Percentiles rank a stretch among this genome's conserved stretches.
Conservation (phyloP, 2,329 filamentous ascomycete genomes). For the Nigrospora oryzae region DNA sequence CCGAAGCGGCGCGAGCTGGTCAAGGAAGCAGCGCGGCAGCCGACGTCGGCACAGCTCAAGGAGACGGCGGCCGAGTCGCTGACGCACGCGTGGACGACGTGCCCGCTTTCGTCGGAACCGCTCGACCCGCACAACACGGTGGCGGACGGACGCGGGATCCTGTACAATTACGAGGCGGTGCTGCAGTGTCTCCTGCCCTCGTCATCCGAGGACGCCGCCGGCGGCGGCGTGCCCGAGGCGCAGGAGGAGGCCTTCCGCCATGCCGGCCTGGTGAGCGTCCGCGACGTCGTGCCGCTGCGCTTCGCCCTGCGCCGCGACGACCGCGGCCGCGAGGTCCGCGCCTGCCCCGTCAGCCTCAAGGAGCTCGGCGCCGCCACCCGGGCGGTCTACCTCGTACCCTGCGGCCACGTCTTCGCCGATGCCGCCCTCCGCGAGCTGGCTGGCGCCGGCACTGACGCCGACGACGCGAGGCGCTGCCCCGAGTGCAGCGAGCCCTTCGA, state of each 20-base stretch:
- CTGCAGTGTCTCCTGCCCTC: conserved; percentile 50
- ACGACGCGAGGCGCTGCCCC: conserved; percentile 41
- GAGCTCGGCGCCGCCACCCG: conserved; percentile 71
- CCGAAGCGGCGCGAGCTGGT: conserved; percentile 93
- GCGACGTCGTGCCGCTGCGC: conserved; percentile 80
- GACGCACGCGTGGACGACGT: conserved; percentile 78
- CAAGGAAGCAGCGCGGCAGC: conserved; percentile 78
- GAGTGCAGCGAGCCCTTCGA: conserved; percentile 72
- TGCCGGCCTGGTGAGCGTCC: conserved; percentile 65
- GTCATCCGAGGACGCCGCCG: conserved; percentile 50
- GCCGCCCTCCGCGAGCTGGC: conserved; percentile 72
- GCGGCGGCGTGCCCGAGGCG: conserved; percentile 38
- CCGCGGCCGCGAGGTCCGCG: conserved; percentile 47
- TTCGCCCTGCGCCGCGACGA: conserved; percentile 46
- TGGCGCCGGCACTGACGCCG: not conserved
- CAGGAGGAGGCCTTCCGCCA: conserved; percentile 30
- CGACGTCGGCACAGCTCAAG: conserved; percentile 80
- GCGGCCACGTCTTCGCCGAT: conserved; percentile 89
- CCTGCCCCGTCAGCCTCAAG: conserved; percentile 84
- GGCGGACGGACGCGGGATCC: conserved; percentile 71
- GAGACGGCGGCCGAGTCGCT: conserved; percentile 79
- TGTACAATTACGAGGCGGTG: conserved; percentile 94
- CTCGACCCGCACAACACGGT: conserved; percentile 66
- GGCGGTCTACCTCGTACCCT: conserved; percentile 85
- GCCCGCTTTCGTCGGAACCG: conserved; percentile 73